A percentile compares a stretch with the other conserved stretches of the same genome.
Conservation (phyloP, 1,284 basidiomycete species). For the Cutaneotrichosporon cavernicola region DNA sequence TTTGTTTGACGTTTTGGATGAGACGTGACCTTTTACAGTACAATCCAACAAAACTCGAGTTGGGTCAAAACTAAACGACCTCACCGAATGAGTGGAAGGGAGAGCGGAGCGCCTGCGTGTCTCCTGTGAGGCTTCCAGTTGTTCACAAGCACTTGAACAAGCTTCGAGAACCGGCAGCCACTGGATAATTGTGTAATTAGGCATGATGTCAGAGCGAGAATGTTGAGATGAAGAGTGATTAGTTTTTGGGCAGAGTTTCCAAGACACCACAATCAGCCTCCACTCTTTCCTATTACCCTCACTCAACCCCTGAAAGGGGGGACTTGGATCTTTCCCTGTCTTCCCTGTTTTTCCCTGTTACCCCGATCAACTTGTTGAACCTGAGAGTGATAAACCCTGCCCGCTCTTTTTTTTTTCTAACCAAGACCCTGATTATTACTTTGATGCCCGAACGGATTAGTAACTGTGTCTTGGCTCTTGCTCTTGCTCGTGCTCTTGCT, state of each 20-base stretch:
- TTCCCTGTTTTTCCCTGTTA: background rate
- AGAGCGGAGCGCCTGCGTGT: background rate
- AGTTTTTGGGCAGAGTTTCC: no score
- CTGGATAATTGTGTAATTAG: background rate
- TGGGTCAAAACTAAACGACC: no score
- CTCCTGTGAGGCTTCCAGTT: background rate
- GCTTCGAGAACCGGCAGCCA: background rate
- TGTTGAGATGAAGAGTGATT: no score
- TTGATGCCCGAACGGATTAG: no score
- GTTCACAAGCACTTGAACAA: background rate
- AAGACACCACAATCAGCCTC: no score
- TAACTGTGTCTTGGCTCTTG: no score
- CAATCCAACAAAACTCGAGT: background rate
- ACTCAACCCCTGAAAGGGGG: background rate
- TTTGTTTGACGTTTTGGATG: conserved; percentile 1
- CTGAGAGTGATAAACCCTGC: background rate
- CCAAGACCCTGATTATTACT: background rate
- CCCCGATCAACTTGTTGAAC: background rate
- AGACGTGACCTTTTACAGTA: background rate
- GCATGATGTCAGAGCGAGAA: background rate
- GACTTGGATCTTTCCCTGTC: background rate
- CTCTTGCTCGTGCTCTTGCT: no score
- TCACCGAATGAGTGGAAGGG: no score
- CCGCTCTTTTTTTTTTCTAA: background rate
- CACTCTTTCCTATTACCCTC: no score